Conservation (phyloP, 257 asterid genomes). For the Petunia secreta region DNA sequence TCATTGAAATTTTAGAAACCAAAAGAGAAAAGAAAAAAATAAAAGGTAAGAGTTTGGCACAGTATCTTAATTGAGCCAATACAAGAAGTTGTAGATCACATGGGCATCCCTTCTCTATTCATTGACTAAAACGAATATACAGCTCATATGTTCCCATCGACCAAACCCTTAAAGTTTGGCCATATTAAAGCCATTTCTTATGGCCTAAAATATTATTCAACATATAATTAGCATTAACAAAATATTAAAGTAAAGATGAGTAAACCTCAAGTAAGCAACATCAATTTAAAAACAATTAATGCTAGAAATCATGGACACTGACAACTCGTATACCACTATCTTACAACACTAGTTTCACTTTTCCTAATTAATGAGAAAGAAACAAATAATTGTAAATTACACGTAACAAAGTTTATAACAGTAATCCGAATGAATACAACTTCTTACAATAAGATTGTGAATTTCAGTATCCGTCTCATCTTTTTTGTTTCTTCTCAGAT, state of each 20-base stretch:
- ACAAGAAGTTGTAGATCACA: neutral
- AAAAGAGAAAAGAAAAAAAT: neutral
- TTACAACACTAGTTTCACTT: neutral
- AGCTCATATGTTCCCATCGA: constrained; percentile 15
- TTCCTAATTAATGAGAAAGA: neutral
- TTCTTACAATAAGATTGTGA: neutral
- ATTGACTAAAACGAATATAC: constrained; percentile 3
- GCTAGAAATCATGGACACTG: neutral
- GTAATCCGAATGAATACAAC: neutral
- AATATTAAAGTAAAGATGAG: neutral
- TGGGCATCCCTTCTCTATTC: neutral
- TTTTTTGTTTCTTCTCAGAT: neutral
- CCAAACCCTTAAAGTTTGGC: neutral
- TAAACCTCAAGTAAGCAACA: neutral
- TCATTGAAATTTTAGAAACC: neutral
- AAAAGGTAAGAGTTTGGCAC: neutral
- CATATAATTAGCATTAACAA: neutral
- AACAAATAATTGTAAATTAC: neutral
- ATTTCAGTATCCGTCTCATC: neutral
- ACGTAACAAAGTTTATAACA: neutral
- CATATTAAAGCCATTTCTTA: neutral
- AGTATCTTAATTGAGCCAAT: neutral
- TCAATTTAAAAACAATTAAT: neutral
- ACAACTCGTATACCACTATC: neutral
- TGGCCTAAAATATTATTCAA: no score